Evolutionary conservation across 169 alveolate genomes (phyloP).

Genomic region (Perkinsus chesapeaki): DNA sequence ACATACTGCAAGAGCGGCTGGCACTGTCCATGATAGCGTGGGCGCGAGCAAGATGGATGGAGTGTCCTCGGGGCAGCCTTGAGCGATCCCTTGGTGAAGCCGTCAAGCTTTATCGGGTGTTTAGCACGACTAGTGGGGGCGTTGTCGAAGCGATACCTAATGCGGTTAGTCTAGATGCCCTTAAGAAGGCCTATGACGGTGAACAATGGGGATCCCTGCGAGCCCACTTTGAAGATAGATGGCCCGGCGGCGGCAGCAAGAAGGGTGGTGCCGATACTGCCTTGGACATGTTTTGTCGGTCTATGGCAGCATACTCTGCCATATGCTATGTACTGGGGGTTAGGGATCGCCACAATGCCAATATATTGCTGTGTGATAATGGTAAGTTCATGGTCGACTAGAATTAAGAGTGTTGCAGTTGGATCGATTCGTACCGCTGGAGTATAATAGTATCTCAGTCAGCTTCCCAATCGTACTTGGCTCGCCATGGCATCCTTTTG

Average conservation of each 20-base stretch:
- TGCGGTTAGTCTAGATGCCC: neutral
- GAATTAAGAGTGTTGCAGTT: too few species aligned
- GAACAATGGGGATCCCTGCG: neutral
- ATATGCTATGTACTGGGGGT: slow-evolving; percentile 68
- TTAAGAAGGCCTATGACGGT: neutral
- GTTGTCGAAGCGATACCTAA: neutral
- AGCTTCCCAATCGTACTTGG: too few species aligned
- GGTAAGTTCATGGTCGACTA: slow-evolving; percentile 55
- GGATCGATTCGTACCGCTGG: too few species aligned
- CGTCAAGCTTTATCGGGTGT: neutral
- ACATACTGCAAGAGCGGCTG: neutral
- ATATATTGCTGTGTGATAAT: slow-evolving; percentile 62
- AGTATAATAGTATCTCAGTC: too few species aligned
- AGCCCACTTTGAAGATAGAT: neutral
- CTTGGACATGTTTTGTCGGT: neutral
- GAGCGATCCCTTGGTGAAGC: neutral
- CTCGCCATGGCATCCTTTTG: too few species aligned
- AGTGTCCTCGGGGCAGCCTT: neutral
- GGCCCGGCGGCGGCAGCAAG: neutral
- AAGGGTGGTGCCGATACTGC: neutral
- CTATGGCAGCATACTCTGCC: slow-evolving; percentile 63
- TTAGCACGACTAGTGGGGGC: neutral
- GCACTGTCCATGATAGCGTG: neutral
- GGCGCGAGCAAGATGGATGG: neutral
- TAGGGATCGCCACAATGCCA: slow-evolving; percentile 81